These are phyloP conservation scores for Albatrellus sp. DNA, from an alignment of 1,284 basidiomycete genomes.

Conservation along the genomic window DNA sequence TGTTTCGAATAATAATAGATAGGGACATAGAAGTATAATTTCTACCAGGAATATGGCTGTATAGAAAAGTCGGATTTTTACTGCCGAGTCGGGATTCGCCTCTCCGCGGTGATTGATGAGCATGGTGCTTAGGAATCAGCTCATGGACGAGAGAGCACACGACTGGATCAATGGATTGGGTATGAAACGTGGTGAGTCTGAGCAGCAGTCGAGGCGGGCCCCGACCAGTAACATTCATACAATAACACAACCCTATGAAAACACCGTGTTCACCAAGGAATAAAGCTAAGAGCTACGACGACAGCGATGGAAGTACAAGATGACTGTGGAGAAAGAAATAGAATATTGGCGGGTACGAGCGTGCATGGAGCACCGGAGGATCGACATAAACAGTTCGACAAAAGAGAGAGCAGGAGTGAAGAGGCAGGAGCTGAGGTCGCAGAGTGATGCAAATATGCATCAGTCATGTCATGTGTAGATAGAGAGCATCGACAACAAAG, in stretches of 20 bases:
- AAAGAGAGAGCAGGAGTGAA: neutral
- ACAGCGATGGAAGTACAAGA: slow-evolving; percentile 10
- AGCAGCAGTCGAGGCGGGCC: slow-evolving; percentile 3
- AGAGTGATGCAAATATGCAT: neutral
- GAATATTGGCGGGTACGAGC: slow-evolving; percentile 7
- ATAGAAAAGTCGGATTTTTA: slow-evolving; percentile 7
- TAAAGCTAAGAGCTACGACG: slow-evolving; percentile 9
- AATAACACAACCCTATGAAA: slow-evolving; percentile 12
- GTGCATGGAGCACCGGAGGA: slow-evolving; percentile 2
- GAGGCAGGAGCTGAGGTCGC: neutral
- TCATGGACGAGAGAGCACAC: neutral
- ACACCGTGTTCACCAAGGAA: slow-evolving; percentile 12
- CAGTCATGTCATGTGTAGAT: neutral
- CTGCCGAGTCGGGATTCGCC: slow-evolving; percentile 7
- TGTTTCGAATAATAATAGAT: slow-evolving; percentile 10
- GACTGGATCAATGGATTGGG: neutral
- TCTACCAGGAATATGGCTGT: slow-evolving; percentile 9
- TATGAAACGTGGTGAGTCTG: neutral
- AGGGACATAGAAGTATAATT: slow-evolving; percentile 8
- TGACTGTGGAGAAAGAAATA: slow-evolving; percentile 8
- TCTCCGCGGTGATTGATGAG: slow-evolving; percentile 10
- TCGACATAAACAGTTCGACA: slow-evolving; percentile 2
- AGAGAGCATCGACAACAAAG: neutral
- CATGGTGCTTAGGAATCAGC: slow-evolving; percentile 2
- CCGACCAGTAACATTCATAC: slow-evolving; percentile 7